Conservation (phyloP, 1,284 basidiomycete genomes). For the Puccinia coronata region DNA sequence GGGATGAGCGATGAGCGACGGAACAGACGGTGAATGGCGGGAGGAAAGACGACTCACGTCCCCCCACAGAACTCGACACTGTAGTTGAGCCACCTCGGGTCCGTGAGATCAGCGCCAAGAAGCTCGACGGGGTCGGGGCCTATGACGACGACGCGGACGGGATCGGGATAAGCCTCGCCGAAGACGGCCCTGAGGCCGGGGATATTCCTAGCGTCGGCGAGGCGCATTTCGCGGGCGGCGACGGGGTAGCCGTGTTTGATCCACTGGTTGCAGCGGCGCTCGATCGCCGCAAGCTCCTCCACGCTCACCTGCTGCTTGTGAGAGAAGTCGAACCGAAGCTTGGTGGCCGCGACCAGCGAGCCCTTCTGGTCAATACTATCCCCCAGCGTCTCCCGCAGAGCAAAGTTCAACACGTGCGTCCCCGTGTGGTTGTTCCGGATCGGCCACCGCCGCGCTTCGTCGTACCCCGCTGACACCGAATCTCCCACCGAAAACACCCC, state of each 20-base stretch:
- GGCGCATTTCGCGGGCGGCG: conserved; percentile 79
- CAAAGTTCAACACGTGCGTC: conserved; percentile 96
- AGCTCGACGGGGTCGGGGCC: conserved; percentile 87
- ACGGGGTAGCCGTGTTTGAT: conserved; percentile 85
- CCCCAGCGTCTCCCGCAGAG: conserved; percentile 85
- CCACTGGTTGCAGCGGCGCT: conserved; percentile 81
- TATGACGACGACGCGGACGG: conserved; percentile 89
- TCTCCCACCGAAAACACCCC: conserved; percentile 71
- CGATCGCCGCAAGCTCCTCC: conserved; percentile 78
- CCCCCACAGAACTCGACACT: conserved; percentile 98
- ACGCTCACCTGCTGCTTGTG: conserved; percentile 83
- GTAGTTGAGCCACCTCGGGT: conserved; percentile 84
- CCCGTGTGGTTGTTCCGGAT: conserved; percentile 97
- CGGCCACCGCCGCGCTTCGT: conserved; percentile 86
- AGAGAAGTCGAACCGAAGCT: conserved; percentile 97
- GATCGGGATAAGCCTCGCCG: conserved; percentile 96
- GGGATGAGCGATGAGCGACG: background rate
- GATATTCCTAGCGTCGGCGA: conserved; percentile 82
- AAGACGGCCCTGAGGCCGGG: conserved; percentile 94
- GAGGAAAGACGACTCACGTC: conserved; percentile 67
- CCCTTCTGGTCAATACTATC: conserved; percentile 98
- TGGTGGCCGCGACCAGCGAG: conserved; percentile 90
- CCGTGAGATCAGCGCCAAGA: conserved; percentile 71
- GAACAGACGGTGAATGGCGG: background rate
- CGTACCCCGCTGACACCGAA: conserved; percentile 72